Evolutionary conservation across 345 rosid genomes (phyloP).

Genomic region (Excoecaria cochinchinensis): DNA sequence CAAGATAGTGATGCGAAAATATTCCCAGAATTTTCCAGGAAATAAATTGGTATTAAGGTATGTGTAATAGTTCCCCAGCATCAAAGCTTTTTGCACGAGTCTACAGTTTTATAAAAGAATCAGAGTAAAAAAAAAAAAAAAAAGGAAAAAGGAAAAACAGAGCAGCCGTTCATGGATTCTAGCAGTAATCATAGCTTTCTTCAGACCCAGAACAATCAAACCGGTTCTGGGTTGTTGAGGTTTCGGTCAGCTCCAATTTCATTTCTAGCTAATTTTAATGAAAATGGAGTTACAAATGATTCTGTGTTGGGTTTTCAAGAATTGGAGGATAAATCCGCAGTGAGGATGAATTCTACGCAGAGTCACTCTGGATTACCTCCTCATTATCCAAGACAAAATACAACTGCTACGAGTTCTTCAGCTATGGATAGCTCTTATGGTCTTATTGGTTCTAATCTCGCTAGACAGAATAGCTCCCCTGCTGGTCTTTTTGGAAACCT

Average conservation of each 20-base stretch:
- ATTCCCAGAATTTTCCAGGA: slow-evolving; percentile 31
- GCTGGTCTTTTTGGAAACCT: slow-evolving; percentile 65
- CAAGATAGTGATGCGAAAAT: slow-evolving; percentile 41
- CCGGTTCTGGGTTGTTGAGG: slow-evolving; percentile 68
- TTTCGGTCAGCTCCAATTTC: slow-evolving; percentile 85
- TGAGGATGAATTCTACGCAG: slow-evolving; percentile 35
- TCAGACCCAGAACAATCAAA: slow-evolving; percentile 38
- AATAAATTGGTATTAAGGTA: slow-evolving; percentile 15
- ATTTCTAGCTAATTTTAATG: slow-evolving; percentile 40
- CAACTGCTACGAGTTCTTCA: slow-evolving; percentile 39
- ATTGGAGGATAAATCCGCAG: slow-evolving; percentile 25
- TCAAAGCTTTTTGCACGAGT: slow-evolving; percentile 21
- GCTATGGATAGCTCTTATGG: slow-evolving; percentile 55
- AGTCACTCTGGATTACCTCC: slow-evolving; percentile 67
- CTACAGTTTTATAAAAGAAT: slow-evolving; percentile 8
- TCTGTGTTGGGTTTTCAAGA: slow-evolving; percentile 31
- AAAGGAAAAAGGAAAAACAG: background rate
- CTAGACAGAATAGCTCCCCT: slow-evolving; percentile 81
- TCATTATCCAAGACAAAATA: slow-evolving; percentile 67
- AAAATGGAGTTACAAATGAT: slow-evolving; percentile 31
- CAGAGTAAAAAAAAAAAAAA: background rate
- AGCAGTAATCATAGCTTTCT: slow-evolving; percentile 35
- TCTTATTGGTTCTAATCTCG: slow-evolving; percentile 37
- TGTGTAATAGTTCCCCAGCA: slow-evolving; percentile 27
- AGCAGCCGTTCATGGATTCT: slow-evolving; percentile 55